Base-by-base conservation (phyloP, 768 basidiomycete genomes). In the Clathrus columnatus region DNA sequence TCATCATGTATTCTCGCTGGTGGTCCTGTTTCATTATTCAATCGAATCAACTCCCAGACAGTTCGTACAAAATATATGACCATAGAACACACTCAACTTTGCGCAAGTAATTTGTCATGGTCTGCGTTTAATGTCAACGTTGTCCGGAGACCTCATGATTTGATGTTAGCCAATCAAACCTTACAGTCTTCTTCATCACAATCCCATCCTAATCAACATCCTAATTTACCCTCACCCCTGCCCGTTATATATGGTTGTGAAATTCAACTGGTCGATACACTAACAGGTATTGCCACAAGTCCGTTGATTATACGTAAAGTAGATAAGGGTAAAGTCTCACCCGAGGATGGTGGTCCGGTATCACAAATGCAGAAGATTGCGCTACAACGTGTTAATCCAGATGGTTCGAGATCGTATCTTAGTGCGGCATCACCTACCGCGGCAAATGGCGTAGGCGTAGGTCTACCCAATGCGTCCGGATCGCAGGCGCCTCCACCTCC, bases 11-110 rank as follows among this genome's bases (percentile, higher is more conserved):
- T 96, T 68, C 78, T 91, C 53, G 86, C 85, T 26, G 87, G 88
- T 48, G 87, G 90, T 20, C 87, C 91, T 30, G 89, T 97, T 50
- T 90, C 91, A 51, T 79, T 97, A 47, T 95, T 93, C 78, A 92
- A 93, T 68, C 86, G 93, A 64, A 91, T 97, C 77, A 93, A 95
- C 70, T 90, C 89, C 14, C 93, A 97, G 72, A 92, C 93, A 36
- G 92, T 95, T 57, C 85, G 93, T 65, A 96, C 93, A 56, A 95
- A 95, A 74, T 97, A 94, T 70, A 92, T 97, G 89, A 90, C 88
- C 53, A 85, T 94, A 67, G 91, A 94, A 62, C 81, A 83, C 62
- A 82, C 79, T 50, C 82, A 84, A 64, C 72, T 91, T 56, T 87
- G 86, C 70, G 89, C 91, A n/a, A 91, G 87, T 69, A 92, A 91